Base-by-base conservation (phyloP, 306 rosid genomes). In the Prinsepia uniflora region DNA sequence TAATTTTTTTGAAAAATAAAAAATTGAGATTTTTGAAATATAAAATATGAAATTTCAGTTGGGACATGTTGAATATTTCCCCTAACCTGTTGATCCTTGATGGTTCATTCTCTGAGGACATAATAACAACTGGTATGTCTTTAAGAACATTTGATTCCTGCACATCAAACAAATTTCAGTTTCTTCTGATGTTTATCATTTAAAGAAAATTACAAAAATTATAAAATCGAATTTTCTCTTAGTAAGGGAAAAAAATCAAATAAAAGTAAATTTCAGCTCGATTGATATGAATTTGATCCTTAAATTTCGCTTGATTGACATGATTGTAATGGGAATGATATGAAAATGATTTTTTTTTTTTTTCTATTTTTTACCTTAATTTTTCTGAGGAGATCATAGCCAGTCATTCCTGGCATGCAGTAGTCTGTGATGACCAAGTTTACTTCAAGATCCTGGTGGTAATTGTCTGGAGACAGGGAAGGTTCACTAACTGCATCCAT, bases 341-440 rank as follows among this genome's bases (percentile, higher is more conserved):
- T 30, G 4, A 30, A 30, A 30, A 30, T 30, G 36, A 30, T 2
- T 30, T 2, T 2, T 30, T 57, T 12, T 30, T 30, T 14, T 0
- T 10, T 1, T 20, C 19, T 18, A 13, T 40, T 57, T 6, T 70
- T 66, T 84, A 86, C 96, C 88, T 92, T 90, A 73, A 92, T 85
- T 75, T 86, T 90, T 84, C 83, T 84, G 24, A 90, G 81, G 42
- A 90, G 87, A 76, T 92, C 98, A 85, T 84, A 88, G 77, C 98
- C 98, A 17, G 96, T 86, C 90, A 92, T 92, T 76, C 83, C 96
- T 64, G 98, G 98, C 96, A 92, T 92, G 39, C 91, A 90, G 54
- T 90, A 92, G 85, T 92, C 96, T 48, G 96, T 92, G 19, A 92
- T 86, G 70, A 92, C 90, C 81, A 92, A 63, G 79, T 88, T 90